These are phyloP conservation scores for Russula abietina DNA, from an alignment of 768 basidiomycete genomes.

Conservation along the genomic window DNA sequence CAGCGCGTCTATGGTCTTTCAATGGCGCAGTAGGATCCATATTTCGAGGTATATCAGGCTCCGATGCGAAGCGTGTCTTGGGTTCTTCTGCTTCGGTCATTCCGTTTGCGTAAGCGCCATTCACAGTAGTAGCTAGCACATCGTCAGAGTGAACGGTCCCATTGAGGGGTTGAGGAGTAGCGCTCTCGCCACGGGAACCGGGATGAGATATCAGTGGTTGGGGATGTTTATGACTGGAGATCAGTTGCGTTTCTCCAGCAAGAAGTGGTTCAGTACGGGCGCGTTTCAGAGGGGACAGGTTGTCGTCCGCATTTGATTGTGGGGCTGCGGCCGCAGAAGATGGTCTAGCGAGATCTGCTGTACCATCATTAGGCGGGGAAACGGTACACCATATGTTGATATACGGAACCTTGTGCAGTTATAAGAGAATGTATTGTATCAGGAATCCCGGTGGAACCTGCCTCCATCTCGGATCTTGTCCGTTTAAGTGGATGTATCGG, in stretches of 20 bases:
- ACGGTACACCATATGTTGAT: conserved; percentile 29
- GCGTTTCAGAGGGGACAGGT: conserved; percentile 68
- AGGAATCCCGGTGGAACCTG: conserved; percentile 32
- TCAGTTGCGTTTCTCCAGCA: conserved; percentile 11
- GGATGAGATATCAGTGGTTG: conserved; percentile 30
- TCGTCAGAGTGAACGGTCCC: conserved; percentile 29
- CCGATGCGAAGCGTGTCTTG: conserved; percentile 60
- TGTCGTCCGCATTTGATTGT: conserved; percentile 50
- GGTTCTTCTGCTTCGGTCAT: conserved; percentile 41
- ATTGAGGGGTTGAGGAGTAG: conserved; percentile 21
- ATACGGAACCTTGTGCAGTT: conserved; percentile 20
- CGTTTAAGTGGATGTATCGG: conserved; percentile 46
- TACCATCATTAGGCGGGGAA: conserved; percentile 40
- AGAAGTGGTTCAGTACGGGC: conserved; percentile 48
- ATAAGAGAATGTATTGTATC: conserved; percentile 23
- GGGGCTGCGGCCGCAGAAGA: conserved; percentile 40
- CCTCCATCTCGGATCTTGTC: conserved; percentile 63
- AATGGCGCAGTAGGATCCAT: conserved; percentile 47
- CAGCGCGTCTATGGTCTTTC: conserved; percentile 50
- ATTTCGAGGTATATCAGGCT: conserved; percentile 47
- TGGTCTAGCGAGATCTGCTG: conserved; percentile 45
- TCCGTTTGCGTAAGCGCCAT: conserved; percentile 40
- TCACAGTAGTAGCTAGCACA: conserved; percentile 35
- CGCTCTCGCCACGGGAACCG: conserved; percentile 29
- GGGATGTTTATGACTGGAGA: conserved; percentile 1